Evolutionary conservation across 768 basidiomycete genomes (phyloP).

Genomic region (Sporobolomyces phaffii): DNA sequence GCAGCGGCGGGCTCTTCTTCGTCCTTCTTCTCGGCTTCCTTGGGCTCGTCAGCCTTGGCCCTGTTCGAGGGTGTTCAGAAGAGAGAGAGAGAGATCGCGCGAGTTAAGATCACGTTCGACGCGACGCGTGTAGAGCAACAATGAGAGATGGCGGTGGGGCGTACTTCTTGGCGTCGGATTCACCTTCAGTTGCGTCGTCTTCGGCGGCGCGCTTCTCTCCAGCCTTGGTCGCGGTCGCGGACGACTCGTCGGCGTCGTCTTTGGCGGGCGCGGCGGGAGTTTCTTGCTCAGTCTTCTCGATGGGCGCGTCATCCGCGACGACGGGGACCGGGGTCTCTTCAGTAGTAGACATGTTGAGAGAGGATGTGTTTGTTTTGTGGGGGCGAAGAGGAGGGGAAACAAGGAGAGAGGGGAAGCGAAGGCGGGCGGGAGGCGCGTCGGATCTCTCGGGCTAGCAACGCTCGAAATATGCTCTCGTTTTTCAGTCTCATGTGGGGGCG

Average conservation of each 20-base stretch:
- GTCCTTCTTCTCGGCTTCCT: constrained; percentile 11
- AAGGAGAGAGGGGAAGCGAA: not conserved
- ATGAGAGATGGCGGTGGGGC: not conserved
- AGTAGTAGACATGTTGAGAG: constrained; percentile 16
- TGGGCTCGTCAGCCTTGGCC: constrained; percentile 22
- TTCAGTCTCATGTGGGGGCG: too few species aligned
- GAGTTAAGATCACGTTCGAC: not conserved
- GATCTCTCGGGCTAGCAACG: not conserved
- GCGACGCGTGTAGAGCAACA: not conserved
- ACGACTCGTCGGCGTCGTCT: not conserved
- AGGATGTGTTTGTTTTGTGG: not conserved
- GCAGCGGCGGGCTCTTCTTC: not conserved
- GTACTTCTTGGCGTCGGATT: constrained; percentile 21
- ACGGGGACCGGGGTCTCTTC: constrained; percentile 3
- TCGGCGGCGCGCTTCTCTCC: constrained; percentile 28
- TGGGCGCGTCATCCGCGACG: constrained; percentile 2
- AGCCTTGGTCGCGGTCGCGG: not conserved
- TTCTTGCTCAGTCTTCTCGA: not conserved
- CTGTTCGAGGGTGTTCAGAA: too few species aligned
- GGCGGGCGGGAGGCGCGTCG: not conserved
- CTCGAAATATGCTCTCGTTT: not conserved
- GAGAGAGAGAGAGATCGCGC: not conserved
- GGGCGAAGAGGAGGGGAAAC: not conserved
- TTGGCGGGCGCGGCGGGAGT: not conserved
- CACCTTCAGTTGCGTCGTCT: constrained; percentile 7